A percentile compares a stretch with the other conserved stretches of the same genome.
These are phyloP conservation scores for Alternaria burnsii DNA, from an alignment of 2,329 filamentous ascomycete species.

Conservation along the genomic window DNA sequence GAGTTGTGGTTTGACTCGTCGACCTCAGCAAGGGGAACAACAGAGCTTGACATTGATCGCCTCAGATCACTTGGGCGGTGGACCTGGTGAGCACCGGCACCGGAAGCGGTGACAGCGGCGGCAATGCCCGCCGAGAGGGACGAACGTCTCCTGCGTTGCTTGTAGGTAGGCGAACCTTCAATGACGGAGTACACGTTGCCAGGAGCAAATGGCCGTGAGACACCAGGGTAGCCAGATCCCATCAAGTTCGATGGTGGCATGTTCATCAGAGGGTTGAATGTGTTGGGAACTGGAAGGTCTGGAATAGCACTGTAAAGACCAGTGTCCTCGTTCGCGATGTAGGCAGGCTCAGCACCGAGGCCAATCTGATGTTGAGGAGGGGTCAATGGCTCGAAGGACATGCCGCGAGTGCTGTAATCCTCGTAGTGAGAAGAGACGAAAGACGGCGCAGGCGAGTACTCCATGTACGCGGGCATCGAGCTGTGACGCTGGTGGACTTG, in stretches of 20 bases:
- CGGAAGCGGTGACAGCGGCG: conserved; percentile 69
- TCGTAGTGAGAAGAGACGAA: conserved; percentile 99
- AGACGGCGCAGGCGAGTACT: conserved; percentile 97
- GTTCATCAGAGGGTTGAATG: conserved; percentile 88
- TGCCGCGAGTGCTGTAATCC: conserved; percentile 94
- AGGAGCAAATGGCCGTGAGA: conserved; percentile 70
- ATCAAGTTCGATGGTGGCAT: conserved; percentile 85
- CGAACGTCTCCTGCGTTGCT: conserved; percentile 92
- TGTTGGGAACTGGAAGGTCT: conserved; percentile 79
- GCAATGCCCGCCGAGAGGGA: conserved; percentile 86
- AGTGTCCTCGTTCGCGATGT: conserved; percentile 98
- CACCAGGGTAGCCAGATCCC: conserved; percentile 79
- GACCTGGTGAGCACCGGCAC: conserved; percentile 62
- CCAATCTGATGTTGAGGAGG: conserved; percentile 88
- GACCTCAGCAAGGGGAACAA: conserved; percentile 80
- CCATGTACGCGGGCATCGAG: conserved; percentile 98
- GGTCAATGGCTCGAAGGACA: conserved; percentile 96
- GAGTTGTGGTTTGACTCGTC: conserved; percentile 83
- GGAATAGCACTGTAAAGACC: conserved; percentile 95
- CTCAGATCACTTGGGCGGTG: conserved; percentile 90
- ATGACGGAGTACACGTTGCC: conserved; percentile 94
- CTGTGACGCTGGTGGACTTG: conserved; percentile 90
- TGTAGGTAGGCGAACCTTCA: conserved; percentile 98
- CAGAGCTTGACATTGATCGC: conserved; percentile 87
- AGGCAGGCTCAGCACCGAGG: conserved; percentile 87